Percentiles rank a stretch among this genome's conserved stretches.
Evolutionary conservation across 139 green algal species (phyloP).

Genomic region (Chlamydomonas sphaeroides): DNA sequence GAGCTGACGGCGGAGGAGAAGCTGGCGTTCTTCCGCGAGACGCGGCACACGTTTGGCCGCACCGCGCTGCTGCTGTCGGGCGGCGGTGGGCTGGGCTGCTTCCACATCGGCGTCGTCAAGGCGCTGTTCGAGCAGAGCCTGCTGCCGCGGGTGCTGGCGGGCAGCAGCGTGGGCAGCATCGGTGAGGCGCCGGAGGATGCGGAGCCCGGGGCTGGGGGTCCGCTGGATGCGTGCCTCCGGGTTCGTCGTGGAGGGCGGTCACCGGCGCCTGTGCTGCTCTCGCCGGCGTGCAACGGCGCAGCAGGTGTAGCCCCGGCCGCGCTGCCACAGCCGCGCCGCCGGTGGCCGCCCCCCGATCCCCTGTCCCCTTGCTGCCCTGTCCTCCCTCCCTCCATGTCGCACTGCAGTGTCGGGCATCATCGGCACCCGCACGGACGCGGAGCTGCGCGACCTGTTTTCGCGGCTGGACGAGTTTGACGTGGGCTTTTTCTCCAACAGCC

Average conservation of each 20-base stretch:
- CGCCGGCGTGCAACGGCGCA: too few relatives aligned
- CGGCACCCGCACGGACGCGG: conserved; percentile 77
- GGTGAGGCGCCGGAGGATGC: too few relatives aligned
- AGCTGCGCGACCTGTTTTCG: conserved; percentile 77
- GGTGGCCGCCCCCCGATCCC: too few relatives aligned
- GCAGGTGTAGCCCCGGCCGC: too few relatives aligned
- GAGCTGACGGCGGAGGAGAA: conserved; percentile 78
- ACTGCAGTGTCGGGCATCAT: conserved; percentile 75
- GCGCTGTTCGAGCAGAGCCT: conserved; percentile 90
- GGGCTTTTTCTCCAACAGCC: conserved; percentile 88
- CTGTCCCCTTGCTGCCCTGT: too few relatives aligned
- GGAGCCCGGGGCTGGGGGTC: too few relatives aligned
- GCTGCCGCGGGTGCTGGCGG: conserved; percentile 93
- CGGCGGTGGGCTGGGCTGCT: conserved; percentile 91
- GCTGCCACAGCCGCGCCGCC: too few relatives aligned
- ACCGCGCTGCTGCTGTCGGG: conserved; percentile 96
- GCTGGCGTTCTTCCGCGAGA: conserved; percentile 90
- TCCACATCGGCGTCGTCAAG: conserved; percentile 95
- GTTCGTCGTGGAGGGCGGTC: too few relatives aligned
- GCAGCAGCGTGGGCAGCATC: conserved; percentile 89
- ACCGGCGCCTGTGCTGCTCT: too few relatives aligned
- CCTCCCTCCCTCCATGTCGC: neutral
- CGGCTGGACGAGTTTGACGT: conserved; percentile 82
- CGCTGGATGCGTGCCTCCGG: too few relatives aligned
- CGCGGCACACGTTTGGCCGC: conserved; percentile 93